A percentile compares a stretch with the other conserved stretches of the same genome.
phyloP scores from a whole-genome alignment of 208 protist genomes.

The Crithidia bombi region DNA sequence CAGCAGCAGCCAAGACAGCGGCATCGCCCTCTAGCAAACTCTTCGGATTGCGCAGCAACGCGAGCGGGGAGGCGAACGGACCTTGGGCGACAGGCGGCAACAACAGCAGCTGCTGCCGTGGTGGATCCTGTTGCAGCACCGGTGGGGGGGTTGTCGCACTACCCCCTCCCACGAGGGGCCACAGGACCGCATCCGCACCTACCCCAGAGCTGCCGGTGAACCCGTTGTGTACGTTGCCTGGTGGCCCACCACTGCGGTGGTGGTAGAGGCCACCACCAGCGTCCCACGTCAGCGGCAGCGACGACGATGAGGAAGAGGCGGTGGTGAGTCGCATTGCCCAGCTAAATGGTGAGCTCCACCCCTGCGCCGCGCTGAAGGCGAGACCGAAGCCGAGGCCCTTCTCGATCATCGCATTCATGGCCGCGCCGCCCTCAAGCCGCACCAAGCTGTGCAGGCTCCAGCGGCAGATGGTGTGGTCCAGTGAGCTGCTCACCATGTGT shows the following conservation, averaged over 20 bases:
- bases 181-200: background rate
- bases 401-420: slow-evolving; percentile 22
- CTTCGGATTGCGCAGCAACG: slow-evolving; percentile 12
- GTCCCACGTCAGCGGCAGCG: background rate
- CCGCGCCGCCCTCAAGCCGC: background rate
- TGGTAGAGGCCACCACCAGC: background rate
- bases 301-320: too few relatives aligned
- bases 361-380: slow-evolving; percentile 1
- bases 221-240: too few relatives aligned
- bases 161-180: background rate
- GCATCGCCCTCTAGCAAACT: background rate
- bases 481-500: slow-evolving; percentile 36
- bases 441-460: slow-evolving; percentile 48
- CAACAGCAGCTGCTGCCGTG: background rate
- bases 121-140: background rate
- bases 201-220: too few relatives aligned
- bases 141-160: background rate
- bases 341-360: slow-evolving; percentile 5
- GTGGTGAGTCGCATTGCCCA: slow-evolving; percentile 3
- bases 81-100: background rate
- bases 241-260: background rate
- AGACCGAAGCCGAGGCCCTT: slow-evolving; percentile 1
- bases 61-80: slow-evolving; percentile 5
- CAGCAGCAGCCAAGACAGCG: background rate
- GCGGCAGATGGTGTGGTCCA: slow-evolving; percentile 51